A percentile compares a stretch with the other conserved stretches of the same genome.
Evolutionary conservation across 257 asterid genomes (phyloP).

Genomic region (Coffea canephora): DNA sequence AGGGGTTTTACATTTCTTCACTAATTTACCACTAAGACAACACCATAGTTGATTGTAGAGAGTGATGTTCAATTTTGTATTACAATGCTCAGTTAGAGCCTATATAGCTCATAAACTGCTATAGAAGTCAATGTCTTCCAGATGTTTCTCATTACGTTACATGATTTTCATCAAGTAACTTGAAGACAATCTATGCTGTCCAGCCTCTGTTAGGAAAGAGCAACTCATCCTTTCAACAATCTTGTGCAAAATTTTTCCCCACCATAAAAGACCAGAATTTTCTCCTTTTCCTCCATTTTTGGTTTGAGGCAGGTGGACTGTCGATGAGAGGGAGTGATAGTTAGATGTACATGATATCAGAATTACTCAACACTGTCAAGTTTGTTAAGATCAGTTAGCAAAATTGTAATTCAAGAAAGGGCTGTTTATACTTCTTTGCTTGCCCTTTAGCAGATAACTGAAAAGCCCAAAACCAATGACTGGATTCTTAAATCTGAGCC

Average conservation of each 20-base stretch:
- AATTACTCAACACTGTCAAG: too few relatives aligned
- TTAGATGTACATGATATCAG: background rate
- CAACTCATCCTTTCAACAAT: background rate
- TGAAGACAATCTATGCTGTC: background rate
- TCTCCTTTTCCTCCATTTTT: background rate
- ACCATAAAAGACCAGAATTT: background rate
- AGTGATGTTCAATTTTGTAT: background rate
- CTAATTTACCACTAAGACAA: background rate
- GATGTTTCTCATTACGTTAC: too few relatives aligned
- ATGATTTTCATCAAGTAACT: background rate
- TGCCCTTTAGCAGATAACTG: background rate
- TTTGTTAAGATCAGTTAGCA: background rate
- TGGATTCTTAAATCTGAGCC: background rate
- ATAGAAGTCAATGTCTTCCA: background rate
- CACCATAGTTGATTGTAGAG: background rate
- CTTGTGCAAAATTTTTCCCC: background rate
- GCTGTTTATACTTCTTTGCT: background rate
- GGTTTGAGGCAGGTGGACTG: background rate
- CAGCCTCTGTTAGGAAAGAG: background rate
- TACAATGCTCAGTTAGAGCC: background rate
- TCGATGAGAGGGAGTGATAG: background rate
- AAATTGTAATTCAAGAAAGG: background rate
- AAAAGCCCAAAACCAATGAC: background rate
- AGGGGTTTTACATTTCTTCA: background rate
- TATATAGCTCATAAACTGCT: background rate